Evolutionary conservation across 768 basidiomycete genomes (phyloP), one percentile per base, ranked within the genome.

Genomic region (Lanmaoa pseudosensibilis): DNA sequence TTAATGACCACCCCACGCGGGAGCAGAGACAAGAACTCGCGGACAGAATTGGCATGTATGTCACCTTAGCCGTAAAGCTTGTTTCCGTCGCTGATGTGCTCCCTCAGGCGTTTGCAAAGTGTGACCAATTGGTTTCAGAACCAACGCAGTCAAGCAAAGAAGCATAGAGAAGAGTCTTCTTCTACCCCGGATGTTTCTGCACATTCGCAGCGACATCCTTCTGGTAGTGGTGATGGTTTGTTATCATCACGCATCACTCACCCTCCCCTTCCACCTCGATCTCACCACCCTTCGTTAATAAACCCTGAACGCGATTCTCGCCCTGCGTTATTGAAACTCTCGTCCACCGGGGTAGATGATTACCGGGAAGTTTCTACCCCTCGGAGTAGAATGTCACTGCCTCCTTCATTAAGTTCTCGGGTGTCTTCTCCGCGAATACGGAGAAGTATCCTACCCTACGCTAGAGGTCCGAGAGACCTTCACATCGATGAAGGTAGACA

Each of bases 71-170:
- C 40, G n/a, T 36, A 37, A 58, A 50, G 50, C 41, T 57, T 58
- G 38, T 60, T 46, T 50, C 7, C 45, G 47, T 57, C 62, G 65
- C 67, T 73, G 52, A 74, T 52, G 23, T 43, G 59, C 68, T 65
- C 69, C 64, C 18, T 70, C 59, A 92, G 90, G 88, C 86, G 83
- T 60, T 81, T 87, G 73, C 84, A 89, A 72, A 88, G 84, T 54
- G 84, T 92, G 55, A 90, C 86, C 2, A 90, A 92, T 67, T 91
- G 90, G 90, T 92, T 92, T 70, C 89, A 91, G 77, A 90, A 90
- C 65, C 88, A 92, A 66, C 87, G 88, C 64, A 89, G 84, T 69
- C 80, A 86, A 60, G 83, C 87, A 33, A 87, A 86, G 76, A 88
- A 87, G 74, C 81, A 80, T 63, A 82, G 78, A 61, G 85, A 88